These are phyloP conservation scores for Blastocystis sp. DNA, from an alignment of 352 stramenopile genomes.

Conservation along the genomic window DNA sequence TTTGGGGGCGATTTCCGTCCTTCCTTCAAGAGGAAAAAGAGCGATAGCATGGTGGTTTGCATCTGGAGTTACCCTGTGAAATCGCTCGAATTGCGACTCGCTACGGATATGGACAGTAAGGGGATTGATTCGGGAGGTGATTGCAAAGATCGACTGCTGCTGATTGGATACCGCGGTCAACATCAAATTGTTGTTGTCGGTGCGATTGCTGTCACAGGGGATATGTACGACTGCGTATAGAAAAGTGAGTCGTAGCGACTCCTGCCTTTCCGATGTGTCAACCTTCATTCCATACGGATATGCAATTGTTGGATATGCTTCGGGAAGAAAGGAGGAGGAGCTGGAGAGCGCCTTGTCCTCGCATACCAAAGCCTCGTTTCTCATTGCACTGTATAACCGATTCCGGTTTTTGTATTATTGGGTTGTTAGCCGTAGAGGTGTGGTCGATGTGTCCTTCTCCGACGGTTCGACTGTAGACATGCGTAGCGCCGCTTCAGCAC, in stretches of 20 bases:
- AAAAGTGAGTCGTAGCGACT: neutral
- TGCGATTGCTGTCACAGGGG: neutral
- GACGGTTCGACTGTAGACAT: neutral
- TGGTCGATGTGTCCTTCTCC: neutral
- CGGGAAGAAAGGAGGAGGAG: neutral
- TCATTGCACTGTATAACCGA: neutral
- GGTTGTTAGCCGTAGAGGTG: neutral
- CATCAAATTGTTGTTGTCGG: neutral
- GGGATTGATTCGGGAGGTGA: neutral
- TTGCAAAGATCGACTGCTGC: neutral
- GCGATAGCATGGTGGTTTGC: conserved; percentile 3
- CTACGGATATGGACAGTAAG: neutral
- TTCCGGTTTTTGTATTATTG: neutral
- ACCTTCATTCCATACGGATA: conserved; percentile 34
- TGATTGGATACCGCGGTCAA: conserved; percentile 8
- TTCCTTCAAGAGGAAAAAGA: neutral
- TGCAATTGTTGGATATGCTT: neutral
- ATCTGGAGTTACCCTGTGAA: neutral
- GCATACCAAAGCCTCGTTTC: neutral
- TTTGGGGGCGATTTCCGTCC: too few relatives aligned
- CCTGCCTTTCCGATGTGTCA: neutral
- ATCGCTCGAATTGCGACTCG: neutral
- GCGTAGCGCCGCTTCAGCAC: neutral
- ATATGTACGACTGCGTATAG: neutral
- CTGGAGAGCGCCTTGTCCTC: neutral